A percentile compares a stretch with the other conserved stretches of the same genome.
Evolutionary conservation across 139 green algal genomes (phyloP).

Genomic region (Mychonastes homosphaera): DNA sequence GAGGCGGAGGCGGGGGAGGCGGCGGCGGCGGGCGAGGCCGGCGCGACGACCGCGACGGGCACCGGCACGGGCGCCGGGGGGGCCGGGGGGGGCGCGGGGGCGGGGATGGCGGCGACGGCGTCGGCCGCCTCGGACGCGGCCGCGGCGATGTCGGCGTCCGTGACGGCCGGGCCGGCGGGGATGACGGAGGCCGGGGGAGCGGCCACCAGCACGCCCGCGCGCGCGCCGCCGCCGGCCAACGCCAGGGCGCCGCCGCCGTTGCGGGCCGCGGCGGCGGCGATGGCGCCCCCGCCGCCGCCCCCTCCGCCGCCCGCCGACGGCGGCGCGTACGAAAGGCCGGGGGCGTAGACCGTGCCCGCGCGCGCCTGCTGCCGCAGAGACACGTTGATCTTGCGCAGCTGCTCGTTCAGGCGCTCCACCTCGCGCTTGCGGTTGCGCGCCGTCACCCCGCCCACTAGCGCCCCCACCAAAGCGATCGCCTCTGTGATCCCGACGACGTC

Average conservation of each 20-base stretch:
- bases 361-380: slow-evolving; percentile 76
- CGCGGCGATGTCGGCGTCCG: too few relatives aligned
- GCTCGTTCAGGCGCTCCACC: slow-evolving; percentile 83
- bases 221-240: background rate
- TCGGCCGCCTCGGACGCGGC: too few relatives aligned
- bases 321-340: slow-evolving; percentile 35
- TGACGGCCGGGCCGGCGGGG: background rate
- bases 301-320: slow-evolving; percentile 7
- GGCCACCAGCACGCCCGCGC: background rate
- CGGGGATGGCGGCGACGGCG: too few relatives aligned
- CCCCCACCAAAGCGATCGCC: slow-evolving; percentile 68
- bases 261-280: slow-evolving; percentile 5
- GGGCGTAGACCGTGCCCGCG: slow-evolving; percentile 76
- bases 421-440: slow-evolving; percentile 73
- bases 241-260: slow-evolving; percentile 5
- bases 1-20: background rate
- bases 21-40: background rate
- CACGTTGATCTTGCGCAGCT: slow-evolving; percentile 81
- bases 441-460: slow-evolving; percentile 51
- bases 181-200: background rate
- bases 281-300: too few relatives aligned
- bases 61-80: background rate
- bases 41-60: background rate
- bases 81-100: background rate
- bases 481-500: slow-evolving; percentile 95